Base-by-base conservation (phyloP, 176 grass and related monocot genomes). In the Musa beccarii region DNA sequence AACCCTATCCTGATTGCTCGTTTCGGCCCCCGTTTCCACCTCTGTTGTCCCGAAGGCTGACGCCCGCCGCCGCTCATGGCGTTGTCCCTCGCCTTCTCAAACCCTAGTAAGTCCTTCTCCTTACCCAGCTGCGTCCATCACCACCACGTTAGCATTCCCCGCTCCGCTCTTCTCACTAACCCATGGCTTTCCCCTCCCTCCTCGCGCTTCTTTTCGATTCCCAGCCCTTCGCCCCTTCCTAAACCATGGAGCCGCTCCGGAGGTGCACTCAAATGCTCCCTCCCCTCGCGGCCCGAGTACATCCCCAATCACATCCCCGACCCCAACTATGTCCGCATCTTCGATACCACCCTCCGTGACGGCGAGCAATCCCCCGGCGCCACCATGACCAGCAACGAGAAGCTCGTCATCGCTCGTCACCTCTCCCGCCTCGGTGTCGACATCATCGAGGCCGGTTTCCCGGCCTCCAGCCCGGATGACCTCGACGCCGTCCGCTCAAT, bases 311-410 rank as follows among this genome's bases (percentile, higher is more conserved):
- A 79, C 69, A 92, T 96, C 83, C 76, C 77, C 28, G 87, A 96
- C 82, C 87, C 93, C 1, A 85, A 80, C 83, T 96, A 92, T 68
- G 87, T 96, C 13, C 93, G 93, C 14, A 76, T 96, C 73, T 92
- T 96, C 82, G 89, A 96, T 87, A 96, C 93, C 59, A 96, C 93
- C 14, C 82, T 96, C 49, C 87, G 93, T 57, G 93, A 96, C 78
- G 93, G 89, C 17, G 93, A 96, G 85, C 93, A 96, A 19, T 92
- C 93, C 0, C 93, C 93, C 1, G 93, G 93, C 64, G 93, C 89
- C 52, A 90, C 89, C 54, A 96, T 92, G 93, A 92, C 93, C 51
- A 92, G 93, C 70, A 28, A 74, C 49, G 87, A 92, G 89, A 96
- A 96, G 79, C 80, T 96, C 49, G 79, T 92, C 28, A 74, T 96